Evolutionary conservation across 169 alveolate genomes (phyloP), one percentile per base, ranked within the genome.

Genomic region (Cryptosporidium meleagridis): DNA sequence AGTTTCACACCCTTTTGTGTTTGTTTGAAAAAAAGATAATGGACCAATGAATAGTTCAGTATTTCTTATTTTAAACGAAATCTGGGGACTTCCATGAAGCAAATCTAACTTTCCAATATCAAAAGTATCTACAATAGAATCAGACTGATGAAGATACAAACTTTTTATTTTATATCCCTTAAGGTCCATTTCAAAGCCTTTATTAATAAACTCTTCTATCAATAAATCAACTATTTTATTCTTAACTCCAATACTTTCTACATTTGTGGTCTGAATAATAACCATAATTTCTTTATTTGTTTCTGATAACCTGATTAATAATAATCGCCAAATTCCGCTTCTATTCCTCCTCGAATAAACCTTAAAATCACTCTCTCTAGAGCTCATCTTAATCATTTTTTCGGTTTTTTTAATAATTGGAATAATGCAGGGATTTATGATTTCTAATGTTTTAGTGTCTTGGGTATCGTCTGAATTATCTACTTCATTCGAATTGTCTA

Each of bases 11-110:
- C 92, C 86, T 26, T 39, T 70, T 21, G 92, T 85, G 51, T 91
- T 91, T n/a, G 94, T 91, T 86, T 91, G 94, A 37, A 75, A 85
- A 75, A 85, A 85, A 18, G 92, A 45, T 8, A 70, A 59, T 41
- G 92, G 92, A 9, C 87, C 92, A 18, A 85, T 62, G 14, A 39
- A 62, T n/a, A 80, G 26, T n/a, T 59, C 37, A 18, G 80, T 61
- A 26, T 80, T 80, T 29, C 51, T 44, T 62, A 80, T 80, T 10
- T 45, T 62, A 41, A 41, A 37, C 23, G 75, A 59, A 35, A 80
- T 61, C 37, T 44, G 62, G 8, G 35, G 39, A 9, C 44, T 45
- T 44, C 89, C 89, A 51, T 70, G 62, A 16, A 80, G 23, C 16
- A 80, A 35, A 29, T 80, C 75, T 37, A 80, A 65, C 21, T 80